phyloP scores from a whole-genome alignment of 164 flowering plant species.

The Magnolia sinica region DNA sequence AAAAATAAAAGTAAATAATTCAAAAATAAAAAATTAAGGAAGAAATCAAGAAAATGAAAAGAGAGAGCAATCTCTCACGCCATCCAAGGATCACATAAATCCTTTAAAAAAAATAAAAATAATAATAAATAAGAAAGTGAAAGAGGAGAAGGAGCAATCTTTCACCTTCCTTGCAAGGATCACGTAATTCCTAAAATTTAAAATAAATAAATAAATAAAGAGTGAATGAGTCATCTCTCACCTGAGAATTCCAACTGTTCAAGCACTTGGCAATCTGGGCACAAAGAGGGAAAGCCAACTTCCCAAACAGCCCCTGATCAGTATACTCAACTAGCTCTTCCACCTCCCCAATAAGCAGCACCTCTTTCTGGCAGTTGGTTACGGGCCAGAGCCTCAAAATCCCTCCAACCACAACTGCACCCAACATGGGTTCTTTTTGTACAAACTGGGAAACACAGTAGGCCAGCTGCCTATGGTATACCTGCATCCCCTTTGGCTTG shows the following conservation, averaged over 20 bases:
- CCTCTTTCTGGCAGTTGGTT: slow-evolving; percentile 65
- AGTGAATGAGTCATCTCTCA: slow-evolving; percentile 8
- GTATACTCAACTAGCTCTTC: slow-evolving; percentile 65
- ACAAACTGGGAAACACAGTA: slow-evolving; percentile 76
- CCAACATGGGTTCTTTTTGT: slow-evolving; percentile 68
- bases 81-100: no score
- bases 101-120: no score
- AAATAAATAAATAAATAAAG: neutral
- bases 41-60: no score
- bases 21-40: no score
- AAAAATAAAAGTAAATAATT: no score
- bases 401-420: slow-evolving; percentile 47
- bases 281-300: slow-evolving; percentile 53
- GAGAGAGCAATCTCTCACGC: no score
- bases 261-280: slow-evolving; percentile 48
- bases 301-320: slow-evolving; percentile 41
- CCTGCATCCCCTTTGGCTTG: slow-evolving; percentile 56
- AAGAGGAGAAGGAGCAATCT: no score
- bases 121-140: no score
- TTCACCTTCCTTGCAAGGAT: no score
- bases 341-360: slow-evolving; percentile 58
- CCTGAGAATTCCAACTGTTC: slow-evolving; percentile 72
- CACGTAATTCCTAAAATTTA: no score
- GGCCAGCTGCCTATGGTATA: slow-evolving; percentile 61
- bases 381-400: slow-evolving; percentile 67